Evolutionary conservation across 805 yeast species (phyloP).

Genomic region (Saturnispora sekii): DNA sequence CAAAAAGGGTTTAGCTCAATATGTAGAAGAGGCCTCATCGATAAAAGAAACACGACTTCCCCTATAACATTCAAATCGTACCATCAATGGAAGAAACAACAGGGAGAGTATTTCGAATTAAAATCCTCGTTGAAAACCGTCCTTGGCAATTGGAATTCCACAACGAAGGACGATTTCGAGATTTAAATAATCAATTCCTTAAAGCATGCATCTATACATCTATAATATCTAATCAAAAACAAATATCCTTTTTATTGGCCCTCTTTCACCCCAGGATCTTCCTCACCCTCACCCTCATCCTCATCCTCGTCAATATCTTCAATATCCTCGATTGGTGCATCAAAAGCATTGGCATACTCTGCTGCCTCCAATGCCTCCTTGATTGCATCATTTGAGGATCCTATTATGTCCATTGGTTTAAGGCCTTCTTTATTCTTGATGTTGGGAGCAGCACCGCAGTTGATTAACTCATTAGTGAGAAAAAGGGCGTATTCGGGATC

Average conservation of each 20-base stretch:
- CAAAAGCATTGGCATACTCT: constrained; percentile 53
- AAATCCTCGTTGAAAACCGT: constrained; percentile 6
- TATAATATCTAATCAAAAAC: not conserved
- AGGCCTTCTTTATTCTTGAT: constrained; percentile 50
- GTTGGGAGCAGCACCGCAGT: constrained; percentile 83
- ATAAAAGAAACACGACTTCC: not conserved
- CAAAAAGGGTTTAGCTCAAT: constrained; percentile 23
- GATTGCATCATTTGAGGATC: constrained; percentile 46
- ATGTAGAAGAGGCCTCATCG: constrained; percentile 10
- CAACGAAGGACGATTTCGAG: constrained; percentile 11
- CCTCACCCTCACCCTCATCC: constrained; percentile 17
- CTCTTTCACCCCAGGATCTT: constrained; percentile 8
- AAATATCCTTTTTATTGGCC: not conserved
- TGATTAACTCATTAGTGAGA: constrained; percentile 70
- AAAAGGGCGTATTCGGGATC: constrained; percentile 83
- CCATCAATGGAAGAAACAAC: constrained; percentile 11
- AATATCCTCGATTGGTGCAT: constrained; percentile 29
- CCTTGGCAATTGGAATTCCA: constrained; percentile 12
- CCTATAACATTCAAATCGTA: constrained; percentile 6
- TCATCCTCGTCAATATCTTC: constrained; percentile 32
- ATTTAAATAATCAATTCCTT: not conserved
- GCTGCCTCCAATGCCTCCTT: constrained; percentile 67
- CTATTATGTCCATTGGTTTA: constrained; percentile 61
- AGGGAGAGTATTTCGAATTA: constrained; percentile 2
- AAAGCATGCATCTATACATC: not conserved